Percentiles rank a stretch among this genome's conserved stretches.
Conservation (phyloP, 768 basidiomycete genomes). For the Suillus alpinus region DNA sequence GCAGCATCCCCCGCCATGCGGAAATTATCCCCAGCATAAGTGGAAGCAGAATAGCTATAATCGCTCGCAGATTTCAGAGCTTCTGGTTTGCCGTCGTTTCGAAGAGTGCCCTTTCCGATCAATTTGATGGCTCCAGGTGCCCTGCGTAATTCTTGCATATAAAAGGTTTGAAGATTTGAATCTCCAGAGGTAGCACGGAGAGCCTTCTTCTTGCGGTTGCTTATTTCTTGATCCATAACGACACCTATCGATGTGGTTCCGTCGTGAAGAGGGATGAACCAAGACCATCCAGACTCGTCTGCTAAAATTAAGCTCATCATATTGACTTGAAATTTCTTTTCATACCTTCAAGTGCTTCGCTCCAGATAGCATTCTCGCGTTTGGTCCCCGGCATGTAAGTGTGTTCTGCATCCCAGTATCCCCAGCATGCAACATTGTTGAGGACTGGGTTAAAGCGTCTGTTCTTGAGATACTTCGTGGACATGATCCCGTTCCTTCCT, state of each 20-base stretch:
- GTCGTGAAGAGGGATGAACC: slow-evolving; percentile 53
- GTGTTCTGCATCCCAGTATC: slow-evolving; percentile 31
- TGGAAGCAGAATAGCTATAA: slow-evolving; percentile 58
- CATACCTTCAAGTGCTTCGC: slow-evolving; percentile 32
- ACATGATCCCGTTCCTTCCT: slow-evolving; percentile 35
- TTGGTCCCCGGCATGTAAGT: slow-evolving; percentile 28
- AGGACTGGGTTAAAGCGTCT: slow-evolving; percentile 31
- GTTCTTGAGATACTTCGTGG: slow-evolving; percentile 34
- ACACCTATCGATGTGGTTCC: slow-evolving; percentile 52
- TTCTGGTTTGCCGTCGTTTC: slow-evolving; percentile 4
- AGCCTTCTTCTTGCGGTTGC: slow-evolving; percentile 22
- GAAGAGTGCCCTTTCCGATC: slow-evolving; percentile 6
- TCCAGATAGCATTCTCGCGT: slow-evolving; percentile 35
- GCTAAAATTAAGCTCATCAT: not conserved
- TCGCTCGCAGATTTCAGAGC: slow-evolving; percentile 31
- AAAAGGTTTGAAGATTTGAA: not conserved
- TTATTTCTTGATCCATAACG: slow-evolving; percentile 42
- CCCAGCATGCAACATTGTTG: slow-evolving; percentile 34
- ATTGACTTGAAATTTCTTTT: not conserved
- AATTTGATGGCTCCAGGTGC: slow-evolving; percentile 2
- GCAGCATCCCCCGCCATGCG: slow-evolving; percentile 61
- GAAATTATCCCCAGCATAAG: slow-evolving; percentile 49
- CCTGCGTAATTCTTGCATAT: not conserved
- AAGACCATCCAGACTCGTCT: slow-evolving; percentile 55
- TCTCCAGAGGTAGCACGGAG: not conserved